Conservation (phyloP, 2,329 filamentous ascomycete species). For the Colletotrichum siamense region DNA sequence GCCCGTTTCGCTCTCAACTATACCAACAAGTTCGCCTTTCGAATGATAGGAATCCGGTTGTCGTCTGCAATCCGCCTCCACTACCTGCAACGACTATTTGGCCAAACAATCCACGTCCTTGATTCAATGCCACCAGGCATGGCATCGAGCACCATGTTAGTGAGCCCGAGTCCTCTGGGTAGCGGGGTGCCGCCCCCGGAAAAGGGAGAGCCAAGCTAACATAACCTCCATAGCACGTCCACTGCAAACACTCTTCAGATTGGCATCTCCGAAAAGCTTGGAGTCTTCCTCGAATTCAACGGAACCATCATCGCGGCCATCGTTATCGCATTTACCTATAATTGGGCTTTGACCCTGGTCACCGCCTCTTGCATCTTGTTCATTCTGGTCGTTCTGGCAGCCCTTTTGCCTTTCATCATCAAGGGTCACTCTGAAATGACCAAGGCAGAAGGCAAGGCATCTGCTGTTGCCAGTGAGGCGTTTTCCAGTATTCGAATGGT, state of each 20-base stretch:
- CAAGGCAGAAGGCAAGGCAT: conserved; percentile 61
- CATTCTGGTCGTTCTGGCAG: conserved; percentile 52
- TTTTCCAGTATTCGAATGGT: conserved; percentile 67
- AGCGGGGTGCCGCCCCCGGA: neutral
- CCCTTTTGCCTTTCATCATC: conserved; percentile 61
- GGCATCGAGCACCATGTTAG: conserved; percentile 62
- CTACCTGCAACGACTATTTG: conserved; percentile 69
- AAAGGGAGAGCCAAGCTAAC: neutral
- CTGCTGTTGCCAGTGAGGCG: conserved; percentile 65
- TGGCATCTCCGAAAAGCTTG: conserved; percentile 69
- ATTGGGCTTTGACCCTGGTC: conserved; percentile 65
- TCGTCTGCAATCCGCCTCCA: conserved; percentile 67
- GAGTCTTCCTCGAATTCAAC: conserved; percentile 60
- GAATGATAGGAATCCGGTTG: conserved; percentile 66
- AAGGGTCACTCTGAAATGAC: conserved; percentile 52
- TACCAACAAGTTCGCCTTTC: conserved; percentile 65
- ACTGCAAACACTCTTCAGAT: conserved; percentile 69
- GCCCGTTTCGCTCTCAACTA: conserved; percentile 70
- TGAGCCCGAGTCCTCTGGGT: neutral
- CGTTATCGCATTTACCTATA: conserved; percentile 61
- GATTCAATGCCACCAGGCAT: conserved; percentile 69
- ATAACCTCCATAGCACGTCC: conserved; percentile 45
- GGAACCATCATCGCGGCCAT: conserved; percentile 58
- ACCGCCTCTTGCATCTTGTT: conserved; percentile 63
- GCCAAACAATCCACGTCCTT: conserved; percentile 70